Percentiles rank a stretch among this genome's conserved stretches.
These are phyloP conservation scores for Gleditsia sinensis DNA, from an alignment of 306 rosid species.

Conservation along the genomic window DNA sequence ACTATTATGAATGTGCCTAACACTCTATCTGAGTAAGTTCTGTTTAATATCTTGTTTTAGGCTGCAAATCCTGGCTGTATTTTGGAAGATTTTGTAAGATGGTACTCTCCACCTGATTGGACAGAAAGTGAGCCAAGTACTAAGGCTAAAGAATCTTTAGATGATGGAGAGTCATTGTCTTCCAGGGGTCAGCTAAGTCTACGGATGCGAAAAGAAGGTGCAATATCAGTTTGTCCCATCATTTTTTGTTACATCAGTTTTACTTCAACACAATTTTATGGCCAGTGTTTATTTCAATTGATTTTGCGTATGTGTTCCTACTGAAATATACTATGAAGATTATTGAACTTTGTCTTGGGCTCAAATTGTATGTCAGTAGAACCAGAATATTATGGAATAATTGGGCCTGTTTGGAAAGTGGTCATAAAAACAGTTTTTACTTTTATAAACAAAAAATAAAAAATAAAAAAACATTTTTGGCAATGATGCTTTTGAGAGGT, in stretches of 20 bases:
- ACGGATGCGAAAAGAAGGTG: constrained; percentile 97
- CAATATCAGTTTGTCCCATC: constrained; percentile 5
- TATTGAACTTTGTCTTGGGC: neutral
- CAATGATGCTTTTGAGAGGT: no score
- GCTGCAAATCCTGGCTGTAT: constrained; percentile 99
- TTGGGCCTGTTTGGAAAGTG: no score
- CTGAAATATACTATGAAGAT: neutral
- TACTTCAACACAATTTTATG: constrained; percentile 6
- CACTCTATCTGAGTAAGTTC: constrained; percentile 29
- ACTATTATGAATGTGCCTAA: constrained; percentile 27
- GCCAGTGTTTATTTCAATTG: neutral
- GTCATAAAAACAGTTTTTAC: no score
- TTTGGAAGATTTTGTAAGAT: constrained; percentile 96
- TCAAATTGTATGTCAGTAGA: neutral
- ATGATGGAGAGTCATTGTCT: constrained; percentile 49
- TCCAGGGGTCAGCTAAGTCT: constrained; percentile 79
- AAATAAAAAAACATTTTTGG: no score
- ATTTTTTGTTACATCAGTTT: neutral
- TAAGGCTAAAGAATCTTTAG: constrained; percentile 43
- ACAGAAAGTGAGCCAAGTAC: constrained; percentile 56
- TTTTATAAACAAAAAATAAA: no score
- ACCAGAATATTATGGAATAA: no score
- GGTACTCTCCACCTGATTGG: constrained; percentile 99
- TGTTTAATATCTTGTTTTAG: constrained; percentile 49
- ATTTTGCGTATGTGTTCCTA: neutral